Base-by-base conservation (phyloP, 768 basidiomycete genomes). In the Boletus vinaceobasis region DNA sequence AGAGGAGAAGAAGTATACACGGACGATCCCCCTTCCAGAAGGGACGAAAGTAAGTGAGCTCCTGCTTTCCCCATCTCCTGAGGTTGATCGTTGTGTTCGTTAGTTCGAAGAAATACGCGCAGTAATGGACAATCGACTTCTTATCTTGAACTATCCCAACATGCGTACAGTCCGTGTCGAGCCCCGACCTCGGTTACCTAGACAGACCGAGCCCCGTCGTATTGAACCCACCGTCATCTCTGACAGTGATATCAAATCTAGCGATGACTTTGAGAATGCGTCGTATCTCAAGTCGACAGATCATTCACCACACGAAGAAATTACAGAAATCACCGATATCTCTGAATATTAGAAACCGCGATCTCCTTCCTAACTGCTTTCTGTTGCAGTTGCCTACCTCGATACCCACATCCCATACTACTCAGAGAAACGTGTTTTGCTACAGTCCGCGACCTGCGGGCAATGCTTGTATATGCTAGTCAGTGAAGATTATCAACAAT, bases 41-140 rank as follows among this genome's bases (percentile, higher is more conserved):
- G 88, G 85, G 43, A 88, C 88, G 21, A 83, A 77, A 67, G 87
- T 86, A 60, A 68, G 80, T 64, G 11, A 36, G 10, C 33, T 49
- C 43, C 31, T 43, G 10, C n/a, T 42, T 44, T 35, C 13, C 17
- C 32, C 29, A 2, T 47, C 38, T 31, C 46, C 14, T 27, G 58
- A 11, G 21, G 6, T 27, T 52, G 31, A 52, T 40, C 21, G 31
- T 3, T 39, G 27, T 40, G 10, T 54, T 23, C 15, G 32, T 37
- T 56, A 90, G 88, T 89, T 88, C 55, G 85, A 87, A 62, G 87
- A 90, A 64, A 79, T 90, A 53, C 80, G 78, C 45, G 86, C 86
- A 7, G 77, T 82, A 32, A 84, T 85, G 78, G 82, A 84, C 53
- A 79, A 79, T 55, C 79, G 78, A 57, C 77, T 75, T 54, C 77